Conservation (phyloP, 148 eudicot genomes). For the Pouteria glomerata region DNA sequence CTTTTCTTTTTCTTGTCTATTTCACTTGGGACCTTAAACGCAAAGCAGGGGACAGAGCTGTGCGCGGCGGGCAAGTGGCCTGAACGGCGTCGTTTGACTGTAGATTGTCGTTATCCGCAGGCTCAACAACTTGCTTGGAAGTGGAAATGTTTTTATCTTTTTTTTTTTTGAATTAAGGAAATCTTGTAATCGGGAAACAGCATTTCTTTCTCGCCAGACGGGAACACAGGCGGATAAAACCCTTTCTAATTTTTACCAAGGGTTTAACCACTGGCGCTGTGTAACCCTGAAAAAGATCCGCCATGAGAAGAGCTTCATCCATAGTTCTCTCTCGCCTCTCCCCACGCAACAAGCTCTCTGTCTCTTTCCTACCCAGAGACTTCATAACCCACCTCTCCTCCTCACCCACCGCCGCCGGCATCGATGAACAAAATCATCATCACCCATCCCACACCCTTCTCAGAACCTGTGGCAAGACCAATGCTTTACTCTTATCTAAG, state of each 20-base stretch:
- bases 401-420: constrained; percentile 13
- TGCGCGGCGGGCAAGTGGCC: no score
- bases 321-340: constrained; percentile 29
- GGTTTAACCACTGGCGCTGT: constrained; percentile 15
- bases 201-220: no score
- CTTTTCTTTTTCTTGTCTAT: no score
- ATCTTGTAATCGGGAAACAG: no score
- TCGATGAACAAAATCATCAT: constrained; percentile 17
- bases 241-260: constrained; percentile 17
- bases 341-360: constrained; percentile 19
- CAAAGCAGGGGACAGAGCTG: no score
- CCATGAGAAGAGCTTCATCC: constrained; percentile 80
- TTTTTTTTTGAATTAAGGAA: no score
- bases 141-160: no score
- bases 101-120: no score
- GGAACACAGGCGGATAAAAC: no score
- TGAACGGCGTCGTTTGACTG: no score
- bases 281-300: not conserved
- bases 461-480: constrained; percentile 27
- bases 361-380: constrained; percentile 24
- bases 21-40: no score
- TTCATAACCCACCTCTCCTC: constrained; percentile 23
- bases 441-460: constrained; percentile 23
- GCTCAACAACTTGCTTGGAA: no score
- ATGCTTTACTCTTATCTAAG: constrained; percentile 14